Conservation (phyloP, 192 early-diverging fungal species). For the Powellomyces hirtus region DNA sequence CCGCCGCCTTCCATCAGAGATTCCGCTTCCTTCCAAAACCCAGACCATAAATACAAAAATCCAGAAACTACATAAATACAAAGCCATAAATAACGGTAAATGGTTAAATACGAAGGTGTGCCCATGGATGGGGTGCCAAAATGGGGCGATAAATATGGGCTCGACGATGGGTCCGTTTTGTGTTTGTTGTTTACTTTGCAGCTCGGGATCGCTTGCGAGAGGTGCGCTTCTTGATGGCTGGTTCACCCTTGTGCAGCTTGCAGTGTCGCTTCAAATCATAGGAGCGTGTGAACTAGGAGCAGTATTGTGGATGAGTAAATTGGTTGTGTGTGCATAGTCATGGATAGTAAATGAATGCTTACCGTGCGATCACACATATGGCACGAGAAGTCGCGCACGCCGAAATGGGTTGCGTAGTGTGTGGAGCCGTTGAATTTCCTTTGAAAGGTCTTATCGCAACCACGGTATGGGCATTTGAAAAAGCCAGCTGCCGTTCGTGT, state of each 20-base stretch:
- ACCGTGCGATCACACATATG: slow-evolving; percentile 3
- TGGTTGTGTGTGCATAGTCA: neutral
- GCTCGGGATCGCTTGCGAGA: no score
- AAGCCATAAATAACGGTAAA: no score
- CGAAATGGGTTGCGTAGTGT: slow-evolving; percentile 27
- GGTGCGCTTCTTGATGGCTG: no score
- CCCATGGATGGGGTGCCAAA: no score
- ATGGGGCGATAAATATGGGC: no score
- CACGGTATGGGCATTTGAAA: slow-evolving; percentile 11
- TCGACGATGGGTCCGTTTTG: neutral
- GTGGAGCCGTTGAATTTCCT: slow-evolving; percentile 24
- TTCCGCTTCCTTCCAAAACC: no score
- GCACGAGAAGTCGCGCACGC: slow-evolving; percentile 9
- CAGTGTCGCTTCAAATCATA: slow-evolving; percentile 25
- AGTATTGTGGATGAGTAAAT: neutral
- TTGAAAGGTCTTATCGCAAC: slow-evolving; percentile 15
- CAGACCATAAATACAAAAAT: no score
- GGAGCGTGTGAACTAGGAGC: slow-evolving; percentile 20
- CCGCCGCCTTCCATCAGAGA: no score
- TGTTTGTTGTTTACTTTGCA: neutral
- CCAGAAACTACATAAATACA: no score
- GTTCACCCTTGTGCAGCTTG: slow-evolving; percentile 19
- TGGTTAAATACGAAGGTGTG: no score
- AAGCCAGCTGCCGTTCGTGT: neutral
- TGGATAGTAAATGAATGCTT: neutral